Conservation (phyloP, 805 yeast species). For the Nadsonia fulvescens region DNA sequence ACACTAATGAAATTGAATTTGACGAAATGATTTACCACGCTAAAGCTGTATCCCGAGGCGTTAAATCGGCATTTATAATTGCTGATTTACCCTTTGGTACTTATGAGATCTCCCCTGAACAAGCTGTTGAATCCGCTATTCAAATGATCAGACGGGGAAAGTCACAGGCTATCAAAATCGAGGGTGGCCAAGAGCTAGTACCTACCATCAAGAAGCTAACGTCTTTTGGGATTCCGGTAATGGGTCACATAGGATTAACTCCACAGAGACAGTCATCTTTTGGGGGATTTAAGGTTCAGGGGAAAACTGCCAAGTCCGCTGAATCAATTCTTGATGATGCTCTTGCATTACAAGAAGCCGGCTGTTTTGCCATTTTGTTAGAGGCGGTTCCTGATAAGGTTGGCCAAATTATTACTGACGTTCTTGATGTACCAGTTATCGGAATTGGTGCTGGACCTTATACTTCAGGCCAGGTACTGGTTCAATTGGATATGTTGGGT, state of each 20-base stretch:
- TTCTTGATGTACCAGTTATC: conserved; percentile 57
- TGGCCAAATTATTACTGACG: conserved; percentile 43
- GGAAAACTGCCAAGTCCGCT: conserved; percentile 37
- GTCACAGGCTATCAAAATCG: conserved; percentile 67
- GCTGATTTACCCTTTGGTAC: conserved; percentile 86
- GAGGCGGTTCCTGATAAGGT: conserved; percentile 76
- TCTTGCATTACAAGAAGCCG: conserved; percentile 47
- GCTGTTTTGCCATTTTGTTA: conserved; percentile 55
- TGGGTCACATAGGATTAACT: conserved; percentile 84
- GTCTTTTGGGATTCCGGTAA: conserved; percentile 64
- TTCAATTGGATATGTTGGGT: conserved; percentile 70
- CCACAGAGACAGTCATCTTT: conserved; percentile 69
- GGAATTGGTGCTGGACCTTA: conserved; percentile 90
- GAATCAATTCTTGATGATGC: conserved; percentile 47
- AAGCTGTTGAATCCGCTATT: conserved; percentile 45
- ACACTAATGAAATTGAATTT: conserved; percentile 50
- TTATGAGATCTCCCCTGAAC: conserved; percentile 44
- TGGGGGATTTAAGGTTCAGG: conserved; percentile 86
- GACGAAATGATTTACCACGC: conserved; percentile 66
- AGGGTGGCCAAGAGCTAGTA: conserved; percentile 51
- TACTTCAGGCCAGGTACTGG: conserved; percentile 81
- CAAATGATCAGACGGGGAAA: conserved; percentile 32
- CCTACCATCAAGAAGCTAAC: conserved; percentile 38
- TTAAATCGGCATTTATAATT: conserved; percentile 42
- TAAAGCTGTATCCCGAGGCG: conserved; percentile 59